Base-by-base conservation (phyloP, 2,329 filamentous ascomycete genomes). In the Colletotrichum scovillei region DNA sequence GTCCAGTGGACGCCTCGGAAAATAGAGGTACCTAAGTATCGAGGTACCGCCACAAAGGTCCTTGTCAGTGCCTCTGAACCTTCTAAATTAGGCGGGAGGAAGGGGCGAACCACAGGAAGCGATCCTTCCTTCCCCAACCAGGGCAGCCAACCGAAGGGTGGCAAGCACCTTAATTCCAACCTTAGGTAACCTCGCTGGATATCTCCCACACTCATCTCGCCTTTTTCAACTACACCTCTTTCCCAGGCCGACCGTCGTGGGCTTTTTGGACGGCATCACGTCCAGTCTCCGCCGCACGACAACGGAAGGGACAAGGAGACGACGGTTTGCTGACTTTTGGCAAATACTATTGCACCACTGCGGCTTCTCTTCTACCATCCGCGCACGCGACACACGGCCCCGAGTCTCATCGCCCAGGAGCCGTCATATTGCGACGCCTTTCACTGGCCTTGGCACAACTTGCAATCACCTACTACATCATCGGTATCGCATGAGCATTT, bases 141-240 rank as follows among this genome's bases (percentile, higher is more conserved):
- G 30, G 30, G 8, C 30, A 22, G 22, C n/a, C 42, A 63, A 63
- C 60, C 46, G n/a, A 9, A 49, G 14, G 11, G 26, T 35, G 26
- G 38, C 42, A 30, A 22, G n/a, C 7, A 24, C 14, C 46, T 63
- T 32, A 14, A 16, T 19, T 22, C 26, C 60, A 53, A 53, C 60
- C 60, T 53, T n/a, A 63, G 26, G 60, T 53, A 49, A 30, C 60
- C 12, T 49, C 11, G n/a, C 46, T 24, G 19, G 49, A 55, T 32
- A 55, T 64, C 62, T 55, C 49, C 49, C 30, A 55, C 62, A 9
- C 53, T 35, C 62, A 64, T 32, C 46, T 55, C 62, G 42, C 60
- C 11, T 35, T 32, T 53, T 53, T 53, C 22, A 46, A 53, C 60
- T 32, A 52, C 60, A 53, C 12, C 28, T 55, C 49, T 38, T 49